These are phyloP conservation scores for Blastobotrys arbuscula DNA, from an alignment of 1,139 yeast species.

Conservation along the genomic window DNA sequence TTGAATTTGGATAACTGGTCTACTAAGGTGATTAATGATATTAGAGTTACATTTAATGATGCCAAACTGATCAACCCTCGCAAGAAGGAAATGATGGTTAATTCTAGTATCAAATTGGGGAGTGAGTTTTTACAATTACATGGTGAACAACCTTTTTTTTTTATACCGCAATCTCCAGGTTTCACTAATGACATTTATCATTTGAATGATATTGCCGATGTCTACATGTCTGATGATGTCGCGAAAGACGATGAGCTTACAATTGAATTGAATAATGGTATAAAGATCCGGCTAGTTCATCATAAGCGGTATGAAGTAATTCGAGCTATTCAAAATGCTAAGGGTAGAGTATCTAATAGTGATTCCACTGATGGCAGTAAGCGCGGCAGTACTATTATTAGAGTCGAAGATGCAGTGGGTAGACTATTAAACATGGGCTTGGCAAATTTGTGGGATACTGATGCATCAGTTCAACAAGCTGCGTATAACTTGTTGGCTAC, in stretches of 20 bases:
- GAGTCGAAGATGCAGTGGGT: slow-evolving; percentile 27
- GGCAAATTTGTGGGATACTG: slow-evolving; percentile 58
- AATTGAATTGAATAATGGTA: slow-evolving; percentile 38
- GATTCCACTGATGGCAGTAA: slow-evolving; percentile 4
- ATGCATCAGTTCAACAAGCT: slow-evolving; percentile 55
- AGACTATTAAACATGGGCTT: slow-evolving; percentile 55
- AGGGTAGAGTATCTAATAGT: slow-evolving; percentile 19
- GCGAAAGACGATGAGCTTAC: slow-evolving; percentile 51
- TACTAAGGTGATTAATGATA: slow-evolving; percentile 22
- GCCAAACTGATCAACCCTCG: slow-evolving; percentile 12
- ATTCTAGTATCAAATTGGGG: slow-evolving; percentile 61
- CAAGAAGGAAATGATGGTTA: slow-evolving; percentile 11
- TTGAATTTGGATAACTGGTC: slow-evolving; percentile 25
- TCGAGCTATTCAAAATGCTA: slow-evolving; percentile 25
- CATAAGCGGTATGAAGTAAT: slow-evolving; percentile 25
- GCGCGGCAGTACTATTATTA: slow-evolving; percentile 13
- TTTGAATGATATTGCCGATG: slow-evolving; percentile 40
- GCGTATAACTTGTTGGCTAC: slow-evolving; percentile 64
- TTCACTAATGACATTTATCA: slow-evolving; percentile 24
- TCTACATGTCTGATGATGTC: slow-evolving; percentile 42
- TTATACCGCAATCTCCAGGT: slow-evolving; percentile 32
- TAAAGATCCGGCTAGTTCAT: slow-evolving; percentile 17
- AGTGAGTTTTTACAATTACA: slow-evolving; percentile 54
- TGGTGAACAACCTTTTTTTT: slow-evolving; percentile 47
- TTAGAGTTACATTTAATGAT: slow-evolving; percentile 20